Evolutionary conservation across 2,329 filamentous ascomycete species (phyloP).

Genomic region (Pseudocercospora eumusae): DNA sequence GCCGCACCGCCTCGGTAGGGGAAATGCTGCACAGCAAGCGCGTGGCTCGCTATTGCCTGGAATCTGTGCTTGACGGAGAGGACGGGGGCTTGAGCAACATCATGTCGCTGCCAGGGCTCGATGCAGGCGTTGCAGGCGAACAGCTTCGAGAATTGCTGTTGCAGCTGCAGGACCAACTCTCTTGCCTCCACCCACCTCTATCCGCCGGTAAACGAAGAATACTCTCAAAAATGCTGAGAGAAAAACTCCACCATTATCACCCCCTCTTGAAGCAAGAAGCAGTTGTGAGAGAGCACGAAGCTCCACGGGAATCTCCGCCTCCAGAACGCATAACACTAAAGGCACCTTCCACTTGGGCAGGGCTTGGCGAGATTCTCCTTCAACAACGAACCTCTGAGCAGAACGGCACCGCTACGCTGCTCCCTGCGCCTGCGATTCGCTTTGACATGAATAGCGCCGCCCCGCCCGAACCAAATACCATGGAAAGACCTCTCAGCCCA

Average conservation of each 20-base stretch:
- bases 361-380: slow-evolving; percentile 37
- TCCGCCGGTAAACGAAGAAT: slow-evolving; percentile 53
- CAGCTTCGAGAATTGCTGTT: slow-evolving; percentile 53
- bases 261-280: slow-evolving; percentile 38
- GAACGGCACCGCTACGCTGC: slow-evolving; percentile 25
- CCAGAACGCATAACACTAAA: slow-evolving; percentile 30
- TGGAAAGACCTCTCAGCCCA: slow-evolving; percentile 11
- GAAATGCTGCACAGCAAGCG: slow-evolving; percentile 60
- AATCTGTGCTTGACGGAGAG: slow-evolving; percentile 64
- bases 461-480: background rate
- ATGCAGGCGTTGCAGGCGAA: slow-evolving; percentile 57
- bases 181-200: slow-evolving; percentile 54
- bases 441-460: slow-evolving; percentile 30
- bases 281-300: slow-evolving; percentile 15
- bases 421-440: slow-evolving; percentile 30
- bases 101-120: slow-evolving; percentile 59
- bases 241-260: slow-evolving; percentile 57
- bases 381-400: slow-evolving; percentile 35
- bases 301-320: background rate
- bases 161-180: slow-evolving; percentile 58
- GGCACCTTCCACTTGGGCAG: slow-evolving; percentile 37
- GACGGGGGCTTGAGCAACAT: slow-evolving; percentile 58
- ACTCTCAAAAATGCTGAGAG: slow-evolving; percentile 55
- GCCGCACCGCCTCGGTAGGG: slow-evolving; percentile 60
- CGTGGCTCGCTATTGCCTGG: slow-evolving; percentile 62